phyloP scores from a whole-genome alignment of 306 rosid species.

The Fagus sylvatica region DNA sequence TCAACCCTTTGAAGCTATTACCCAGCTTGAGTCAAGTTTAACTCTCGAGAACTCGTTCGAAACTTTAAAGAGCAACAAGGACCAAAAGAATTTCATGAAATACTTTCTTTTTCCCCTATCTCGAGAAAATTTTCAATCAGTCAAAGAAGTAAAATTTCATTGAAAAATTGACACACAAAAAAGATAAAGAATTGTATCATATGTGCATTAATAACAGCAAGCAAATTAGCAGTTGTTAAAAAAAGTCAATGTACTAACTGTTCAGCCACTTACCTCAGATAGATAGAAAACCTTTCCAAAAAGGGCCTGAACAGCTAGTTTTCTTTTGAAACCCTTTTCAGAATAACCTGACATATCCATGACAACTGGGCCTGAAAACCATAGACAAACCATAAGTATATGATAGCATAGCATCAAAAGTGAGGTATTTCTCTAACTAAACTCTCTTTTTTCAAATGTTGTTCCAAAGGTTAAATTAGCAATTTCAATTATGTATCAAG shows the following conservation, averaged over 20 bases:
- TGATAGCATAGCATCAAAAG: constrained; percentile 6
- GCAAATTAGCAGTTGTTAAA: neutral
- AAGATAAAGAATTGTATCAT: neutral
- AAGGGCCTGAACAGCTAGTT: constrained; percentile 85
- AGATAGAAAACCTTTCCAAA: constrained; percentile 93
- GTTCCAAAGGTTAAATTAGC: constrained; percentile 6
- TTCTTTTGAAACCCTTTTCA: constrained; percentile 96
- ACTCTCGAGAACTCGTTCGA: neutral
- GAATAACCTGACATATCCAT: constrained; percentile 83
- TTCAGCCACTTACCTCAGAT: constrained; percentile 68
- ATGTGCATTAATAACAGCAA: neutral
- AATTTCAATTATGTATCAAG: constrained; percentile 6
- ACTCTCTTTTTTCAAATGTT: neutral
- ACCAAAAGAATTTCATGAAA: neutral
- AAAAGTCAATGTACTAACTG: constrained; percentile 3
- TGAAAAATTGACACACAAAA: neutral
- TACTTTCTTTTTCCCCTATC: no score
- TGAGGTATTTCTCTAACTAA: neutral
- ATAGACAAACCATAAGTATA: constrained; percentile 26
- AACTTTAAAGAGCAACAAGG: neutral
- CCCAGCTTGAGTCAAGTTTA: neutral
- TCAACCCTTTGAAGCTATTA: neutral
- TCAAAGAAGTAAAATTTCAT: neutral
- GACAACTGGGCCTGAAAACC: constrained; percentile 82
- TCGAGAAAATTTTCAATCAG: neutral